These are phyloP conservation scores for Parascedosporium putredinis DNA, from an alignment of 2,329 filamentous ascomycete species.

Conservation along the genomic window DNA sequence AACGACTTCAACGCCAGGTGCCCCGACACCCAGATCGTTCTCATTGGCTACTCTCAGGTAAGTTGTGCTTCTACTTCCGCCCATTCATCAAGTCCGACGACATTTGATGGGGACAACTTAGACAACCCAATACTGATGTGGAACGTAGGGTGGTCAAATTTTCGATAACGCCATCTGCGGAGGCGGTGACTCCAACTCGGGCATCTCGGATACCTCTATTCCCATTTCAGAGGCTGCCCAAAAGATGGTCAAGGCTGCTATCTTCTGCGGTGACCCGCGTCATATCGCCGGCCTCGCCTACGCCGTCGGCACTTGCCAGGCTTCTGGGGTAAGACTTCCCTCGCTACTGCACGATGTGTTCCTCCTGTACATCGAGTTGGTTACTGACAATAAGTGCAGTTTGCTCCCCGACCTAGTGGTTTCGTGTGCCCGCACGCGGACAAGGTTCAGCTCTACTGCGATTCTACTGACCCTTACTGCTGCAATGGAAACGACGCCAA, in stretches of 20 bases:
- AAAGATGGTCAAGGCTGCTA: constrained; percentile 49
- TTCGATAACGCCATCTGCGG: constrained; percentile 54
- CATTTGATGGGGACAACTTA: too few relatives aligned
- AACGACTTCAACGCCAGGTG: constrained; percentile 46
- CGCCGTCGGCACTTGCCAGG: constrained; percentile 47
- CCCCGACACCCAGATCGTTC: constrained; percentile 45
- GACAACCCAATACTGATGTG: too few relatives aligned
- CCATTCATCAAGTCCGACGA: neutral
- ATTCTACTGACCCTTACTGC: constrained; percentile 54
- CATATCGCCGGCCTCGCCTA: constrained; percentile 45
- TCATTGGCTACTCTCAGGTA: constrained; percentile 54
- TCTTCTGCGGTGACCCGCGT: constrained; percentile 55
- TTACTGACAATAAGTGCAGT: constrained; percentile 27
- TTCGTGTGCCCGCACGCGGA: constrained; percentile 42
- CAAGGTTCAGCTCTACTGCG: constrained; percentile 53
- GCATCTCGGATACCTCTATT: constrained; percentile 28
- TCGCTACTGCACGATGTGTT: neutral
- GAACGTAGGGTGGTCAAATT: constrained; percentile 47
- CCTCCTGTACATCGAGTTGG: neutral
- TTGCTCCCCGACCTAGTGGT: constrained; percentile 46
- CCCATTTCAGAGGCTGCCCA: constrained; percentile 35
- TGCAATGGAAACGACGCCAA: constrained; percentile 52
- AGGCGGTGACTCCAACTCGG: constrained; percentile 39
- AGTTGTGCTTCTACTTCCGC: constrained; percentile 2
- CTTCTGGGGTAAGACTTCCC: constrained; percentile 38